A percentile compares a stretch with the other conserved stretches of the same genome.
phyloP scores from a whole-genome alignment of 2,329 filamentous ascomycete species.

The Hypoxylon sp. region DNA sequence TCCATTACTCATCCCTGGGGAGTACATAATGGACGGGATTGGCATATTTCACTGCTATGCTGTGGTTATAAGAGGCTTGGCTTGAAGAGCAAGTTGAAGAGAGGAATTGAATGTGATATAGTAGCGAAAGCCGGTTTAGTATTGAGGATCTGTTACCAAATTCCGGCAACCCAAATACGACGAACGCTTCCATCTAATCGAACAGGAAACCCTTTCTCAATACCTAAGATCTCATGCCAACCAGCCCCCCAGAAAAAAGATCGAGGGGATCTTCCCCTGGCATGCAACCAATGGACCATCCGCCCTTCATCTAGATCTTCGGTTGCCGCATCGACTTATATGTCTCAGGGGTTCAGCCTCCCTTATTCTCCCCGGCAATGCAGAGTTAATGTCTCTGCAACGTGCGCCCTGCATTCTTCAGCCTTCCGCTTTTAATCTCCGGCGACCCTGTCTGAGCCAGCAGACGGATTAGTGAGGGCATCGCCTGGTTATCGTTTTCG shows the following conservation, averaged over 20 bases:
- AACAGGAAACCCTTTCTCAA: not conserved
- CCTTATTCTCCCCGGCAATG: conserved; percentile 6
- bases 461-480: conserved; percentile 2
- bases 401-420: conserved; percentile 47
- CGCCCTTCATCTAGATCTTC: conserved; percentile 28
- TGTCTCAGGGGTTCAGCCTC: conserved; percentile 33
- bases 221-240: conserved; percentile 33
- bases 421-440: conserved; percentile 1
- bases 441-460: not conserved
- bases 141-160: not conserved
- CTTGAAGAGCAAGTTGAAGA: not conserved
- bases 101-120: not conserved
- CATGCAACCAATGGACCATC: conserved; percentile 27
- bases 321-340: conserved; percentile 38
- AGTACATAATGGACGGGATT: not conserved
- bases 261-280: conserved; percentile 9
- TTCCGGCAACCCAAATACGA: not conserved
- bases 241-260: conserved; percentile 8
- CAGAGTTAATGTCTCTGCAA: conserved; percentile 25
- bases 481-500: conserved; percentile 37
- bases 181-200: not conserved
- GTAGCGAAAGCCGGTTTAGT: conserved; percentile 2
- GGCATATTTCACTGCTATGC: not conserved
- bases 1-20: conserved; percentile 7
- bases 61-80: not conserved